phyloP scores from a whole-genome alignment of 306 rosid species.

The Clitoria ternatea region DNA sequence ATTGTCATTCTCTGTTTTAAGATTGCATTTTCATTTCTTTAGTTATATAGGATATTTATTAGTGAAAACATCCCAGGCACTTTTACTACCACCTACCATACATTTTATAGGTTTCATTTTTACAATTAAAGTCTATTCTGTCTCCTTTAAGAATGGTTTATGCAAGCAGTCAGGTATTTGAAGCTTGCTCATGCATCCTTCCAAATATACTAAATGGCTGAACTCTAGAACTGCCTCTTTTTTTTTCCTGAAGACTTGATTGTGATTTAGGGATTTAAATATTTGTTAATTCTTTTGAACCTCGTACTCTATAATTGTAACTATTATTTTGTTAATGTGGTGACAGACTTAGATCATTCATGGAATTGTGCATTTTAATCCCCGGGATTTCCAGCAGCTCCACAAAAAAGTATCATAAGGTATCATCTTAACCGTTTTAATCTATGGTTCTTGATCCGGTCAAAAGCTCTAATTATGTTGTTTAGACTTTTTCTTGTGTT shows the following conservation, averaged over 20 bases:
- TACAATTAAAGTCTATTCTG: not conserved
- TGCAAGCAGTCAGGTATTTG: not conserved
- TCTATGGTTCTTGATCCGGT: slow-evolving; percentile 8
- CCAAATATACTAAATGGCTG: slow-evolving; percentile 18
- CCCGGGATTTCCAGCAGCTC: slow-evolving; percentile 66
- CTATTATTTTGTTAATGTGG: slow-evolving; percentile 24
- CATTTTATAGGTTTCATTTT: not conserved
- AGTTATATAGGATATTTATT: not conserved
- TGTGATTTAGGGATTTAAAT: not conserved
- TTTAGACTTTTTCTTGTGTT: not conserved
- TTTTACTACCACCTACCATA: not conserved
- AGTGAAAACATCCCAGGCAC: not conserved
- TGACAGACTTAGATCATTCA: slow-evolving; percentile 84
- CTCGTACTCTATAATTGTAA: slow-evolving; percentile 6
- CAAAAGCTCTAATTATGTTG: slow-evolving; percentile 20
- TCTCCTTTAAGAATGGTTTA: not conserved
- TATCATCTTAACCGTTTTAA: slow-evolving; percentile 1
- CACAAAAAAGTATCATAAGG: slow-evolving; percentile 43
- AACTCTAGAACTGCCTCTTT: not conserved
- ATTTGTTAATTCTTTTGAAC: not conserved
- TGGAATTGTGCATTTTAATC: slow-evolving; percentile 90
- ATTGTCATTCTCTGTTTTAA: not conserved
- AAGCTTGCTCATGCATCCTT: slow-evolving; percentile 3
- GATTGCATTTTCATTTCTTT: not conserved
- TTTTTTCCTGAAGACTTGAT: slow-evolving; percentile 1